Evolutionary conservation across 2,329 filamentous ascomycete genomes (phyloP).

Genomic region (Aspergillus versicolor): DNA sequence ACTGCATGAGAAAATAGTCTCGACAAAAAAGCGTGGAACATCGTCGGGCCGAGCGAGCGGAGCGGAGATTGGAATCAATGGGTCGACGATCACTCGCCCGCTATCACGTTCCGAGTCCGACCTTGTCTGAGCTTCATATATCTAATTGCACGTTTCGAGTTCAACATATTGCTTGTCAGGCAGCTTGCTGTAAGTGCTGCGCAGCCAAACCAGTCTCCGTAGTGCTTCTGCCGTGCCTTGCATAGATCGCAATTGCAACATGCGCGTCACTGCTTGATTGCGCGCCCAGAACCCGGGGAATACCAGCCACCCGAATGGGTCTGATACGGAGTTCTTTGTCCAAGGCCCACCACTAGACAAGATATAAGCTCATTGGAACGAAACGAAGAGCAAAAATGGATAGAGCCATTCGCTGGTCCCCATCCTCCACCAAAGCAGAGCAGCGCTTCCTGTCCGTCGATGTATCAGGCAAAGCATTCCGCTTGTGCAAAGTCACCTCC

Average conservation of each 20-base stretch:
- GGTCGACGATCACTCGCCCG: too few relatives aligned
- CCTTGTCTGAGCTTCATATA: background rate
- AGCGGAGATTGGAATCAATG: constrained; percentile 1
- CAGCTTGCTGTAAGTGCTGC: background rate
- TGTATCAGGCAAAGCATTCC: constrained; percentile 59
- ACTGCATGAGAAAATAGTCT: background rate
- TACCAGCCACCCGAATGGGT: background rate
- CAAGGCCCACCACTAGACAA: background rate
- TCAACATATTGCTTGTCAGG: background rate
- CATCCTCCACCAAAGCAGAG: constrained; percentile 52
- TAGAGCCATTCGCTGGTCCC: constrained; percentile 63
- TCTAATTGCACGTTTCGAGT: background rate
- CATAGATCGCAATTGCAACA: background rate
- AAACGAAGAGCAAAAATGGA: constrained; percentile 24
- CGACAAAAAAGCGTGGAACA: background rate
- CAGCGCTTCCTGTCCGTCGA: constrained; percentile 63
- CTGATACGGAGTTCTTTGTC: constrained; percentile 1
- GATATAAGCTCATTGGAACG: background rate
- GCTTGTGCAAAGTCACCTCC: constrained; percentile 53
- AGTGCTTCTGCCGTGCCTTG: background rate
- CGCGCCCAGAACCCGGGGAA: background rate
- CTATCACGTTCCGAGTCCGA: background rate
- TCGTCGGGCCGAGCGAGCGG: constrained; percentile 1
- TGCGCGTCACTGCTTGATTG: constrained; percentile 11
- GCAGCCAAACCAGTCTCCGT: background rate